phyloP scores from a whole-genome alignment of 345 rosid genomes.

The Rhizophora mangle region DNA sequence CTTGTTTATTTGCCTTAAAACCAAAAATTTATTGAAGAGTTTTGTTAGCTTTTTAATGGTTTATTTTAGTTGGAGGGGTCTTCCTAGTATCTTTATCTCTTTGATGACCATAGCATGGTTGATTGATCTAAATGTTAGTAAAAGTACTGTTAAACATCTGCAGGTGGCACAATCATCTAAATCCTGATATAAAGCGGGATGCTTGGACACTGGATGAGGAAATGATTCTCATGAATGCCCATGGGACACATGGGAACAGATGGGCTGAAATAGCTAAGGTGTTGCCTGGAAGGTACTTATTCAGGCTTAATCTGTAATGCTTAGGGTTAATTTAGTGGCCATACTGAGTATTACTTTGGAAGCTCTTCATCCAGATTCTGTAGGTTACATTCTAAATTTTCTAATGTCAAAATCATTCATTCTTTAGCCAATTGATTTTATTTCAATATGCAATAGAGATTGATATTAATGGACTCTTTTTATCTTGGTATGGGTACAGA shows the following conservation, averaged over 20 bases:
- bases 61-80: too few species aligned
- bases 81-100: too few species aligned
- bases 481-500: too few species aligned
- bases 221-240: conserved; percentile 74
- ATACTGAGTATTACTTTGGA: neutral
- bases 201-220: conserved; percentile 97
- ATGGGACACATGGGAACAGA: conserved; percentile 68
- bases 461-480: too few species aligned
- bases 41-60: too few species aligned
- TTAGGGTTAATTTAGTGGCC: conserved; percentile 6
- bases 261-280: conserved; percentile 99
- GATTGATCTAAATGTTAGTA: neutral
- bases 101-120: neutral
- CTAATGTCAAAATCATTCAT: neutral
- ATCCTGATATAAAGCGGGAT: conserved; percentile 89
- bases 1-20: too few species aligned
- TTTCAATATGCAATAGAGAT: too few species aligned
- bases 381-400: neutral
- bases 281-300: conserved; percentile 85
- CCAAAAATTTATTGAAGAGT: too few species aligned
- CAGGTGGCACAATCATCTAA: conserved; percentile 99
- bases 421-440: too few species aligned
- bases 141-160: conserved; percentile 19
- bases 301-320: neutral
- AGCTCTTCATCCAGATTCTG: neutral